Evolutionary conservation across 495 filamentous ascomycete genomes (phyloP).

Genomic region (Pseudevernia furfuracea): DNA sequence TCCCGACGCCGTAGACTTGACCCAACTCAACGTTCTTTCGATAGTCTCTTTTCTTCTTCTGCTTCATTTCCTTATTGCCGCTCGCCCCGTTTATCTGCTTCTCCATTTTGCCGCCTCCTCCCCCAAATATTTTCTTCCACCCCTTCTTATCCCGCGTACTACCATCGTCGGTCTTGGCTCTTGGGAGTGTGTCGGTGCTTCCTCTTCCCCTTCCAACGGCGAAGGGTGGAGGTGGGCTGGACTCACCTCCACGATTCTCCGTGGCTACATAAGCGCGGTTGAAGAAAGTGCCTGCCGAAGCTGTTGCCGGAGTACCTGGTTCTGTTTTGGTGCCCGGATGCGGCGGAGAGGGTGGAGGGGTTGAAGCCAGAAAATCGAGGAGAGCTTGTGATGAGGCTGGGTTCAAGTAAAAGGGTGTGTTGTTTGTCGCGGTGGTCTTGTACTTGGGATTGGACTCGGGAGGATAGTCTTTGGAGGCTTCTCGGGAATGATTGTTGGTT

Average conservation of each 20-base stretch:
- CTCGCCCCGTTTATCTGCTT: slow-evolving; percentile 5
- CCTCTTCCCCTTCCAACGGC: slow-evolving; percentile 15
- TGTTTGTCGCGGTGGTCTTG: slow-evolving; percentile 23
- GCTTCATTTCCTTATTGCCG: slow-evolving; percentile 11
- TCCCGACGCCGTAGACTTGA: slow-evolving; percentile 10
- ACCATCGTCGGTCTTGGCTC: slow-evolving; percentile 6
- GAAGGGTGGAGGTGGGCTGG: slow-evolving; percentile 12
- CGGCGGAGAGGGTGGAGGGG: slow-evolving; percentile 24
- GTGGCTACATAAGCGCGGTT: slow-evolving; percentile 6
- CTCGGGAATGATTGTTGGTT: slow-evolving; percentile 7
- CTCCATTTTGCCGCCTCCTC: slow-evolving; percentile 3
- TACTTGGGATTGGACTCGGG: slow-evolving; percentile 12
- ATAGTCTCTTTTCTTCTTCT: slow-evolving; percentile 17
- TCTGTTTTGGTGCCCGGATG: slow-evolving; percentile 11
- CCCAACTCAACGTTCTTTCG: slow-evolving; percentile 16
- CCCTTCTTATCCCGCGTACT: slow-evolving; percentile 16
- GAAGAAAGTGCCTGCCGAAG: slow-evolving; percentile 1
- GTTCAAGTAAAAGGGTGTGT: slow-evolving; percentile 26
- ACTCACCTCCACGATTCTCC: not conserved
- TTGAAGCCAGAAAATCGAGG: slow-evolving; percentile 26
- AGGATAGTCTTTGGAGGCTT: slow-evolving; percentile 8
- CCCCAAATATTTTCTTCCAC: slow-evolving; percentile 26
- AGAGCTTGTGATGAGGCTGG: slow-evolving; percentile 25
- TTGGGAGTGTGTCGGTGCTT: slow-evolving; percentile 9
- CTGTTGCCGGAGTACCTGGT: slow-evolving; percentile 4